Evolutionary conservation across 2,329 filamentous ascomycete species (phyloP).

Genomic region (Aspergillus sp.): DNA sequence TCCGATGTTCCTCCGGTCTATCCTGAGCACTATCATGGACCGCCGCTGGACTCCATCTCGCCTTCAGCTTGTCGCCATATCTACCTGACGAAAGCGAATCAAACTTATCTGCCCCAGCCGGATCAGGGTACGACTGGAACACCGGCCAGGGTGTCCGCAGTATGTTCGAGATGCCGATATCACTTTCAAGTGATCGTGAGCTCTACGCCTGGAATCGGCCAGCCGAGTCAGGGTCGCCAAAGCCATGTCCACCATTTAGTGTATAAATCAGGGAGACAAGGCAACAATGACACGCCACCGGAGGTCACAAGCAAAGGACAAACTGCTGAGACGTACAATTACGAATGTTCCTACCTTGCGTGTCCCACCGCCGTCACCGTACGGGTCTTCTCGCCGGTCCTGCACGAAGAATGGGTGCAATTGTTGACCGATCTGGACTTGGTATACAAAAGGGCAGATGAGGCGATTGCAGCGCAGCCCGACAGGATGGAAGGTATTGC

Average conservation of each 20-base stretch:
- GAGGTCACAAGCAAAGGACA: constrained; percentile 32
- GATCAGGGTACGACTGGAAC: constrained; percentile 43
- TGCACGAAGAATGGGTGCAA: constrained; percentile 49
- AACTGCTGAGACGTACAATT: constrained; percentile 48
- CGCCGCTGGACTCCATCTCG: constrained; percentile 34
- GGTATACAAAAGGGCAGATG: constrained; percentile 54
- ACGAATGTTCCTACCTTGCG: constrained; percentile 58
- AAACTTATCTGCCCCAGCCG: constrained; percentile 50
- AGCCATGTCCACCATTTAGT: constrained; percentile 64
- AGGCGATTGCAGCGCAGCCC: constrained; percentile 51
- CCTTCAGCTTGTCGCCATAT: constrained; percentile 57
- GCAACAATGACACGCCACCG: constrained; percentile 19
- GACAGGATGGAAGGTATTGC: constrained; percentile 54
- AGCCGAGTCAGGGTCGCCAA: constrained; percentile 48
- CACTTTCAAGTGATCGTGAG: constrained; percentile 61
- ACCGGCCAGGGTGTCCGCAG: constrained; percentile 57
- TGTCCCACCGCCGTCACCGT: constrained; percentile 58
- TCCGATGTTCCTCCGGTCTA: constrained; percentile 58
- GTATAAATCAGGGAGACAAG: constrained; percentile 37
- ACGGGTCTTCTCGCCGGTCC: constrained; percentile 51
- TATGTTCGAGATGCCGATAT: constrained; percentile 61
- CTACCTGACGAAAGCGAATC: constrained; percentile 56
- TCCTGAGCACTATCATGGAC: constrained; percentile 32
- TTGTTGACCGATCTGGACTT: constrained; percentile 55
- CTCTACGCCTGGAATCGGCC: constrained; percentile 44